A percentile compares a stretch with the other conserved stretches of the same genome.
Conservation (phyloP, 2,329 filamentous ascomycete species). For the Ilyonectria robusta region DNA sequence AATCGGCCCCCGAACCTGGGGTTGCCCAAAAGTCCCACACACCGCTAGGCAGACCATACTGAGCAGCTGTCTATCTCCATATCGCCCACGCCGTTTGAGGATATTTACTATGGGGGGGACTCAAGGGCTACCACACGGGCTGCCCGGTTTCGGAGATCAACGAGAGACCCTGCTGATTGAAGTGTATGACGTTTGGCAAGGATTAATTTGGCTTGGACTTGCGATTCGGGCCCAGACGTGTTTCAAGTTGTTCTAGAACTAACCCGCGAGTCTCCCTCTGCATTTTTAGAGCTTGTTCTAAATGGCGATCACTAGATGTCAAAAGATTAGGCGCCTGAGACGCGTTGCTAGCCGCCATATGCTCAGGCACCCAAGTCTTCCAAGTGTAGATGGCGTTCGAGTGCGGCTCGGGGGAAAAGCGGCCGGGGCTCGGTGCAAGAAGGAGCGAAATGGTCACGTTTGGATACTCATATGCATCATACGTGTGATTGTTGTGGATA, state of each 20-base stretch:
- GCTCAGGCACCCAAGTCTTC: background rate
- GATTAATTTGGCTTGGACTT: background rate
- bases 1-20: background rate
- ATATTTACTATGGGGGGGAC: background rate
- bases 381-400: conserved; percentile 1
- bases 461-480: background rate
- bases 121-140: background rate
- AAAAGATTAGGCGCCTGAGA: background rate
- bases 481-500: background rate
- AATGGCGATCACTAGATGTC: background rate
- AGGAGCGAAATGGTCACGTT: background rate
- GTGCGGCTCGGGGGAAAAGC: background rate
- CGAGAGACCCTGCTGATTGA: background rate
- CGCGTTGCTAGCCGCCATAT: background rate
- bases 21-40: background rate
- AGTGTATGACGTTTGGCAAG: background rate
- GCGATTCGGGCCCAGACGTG: background rate
- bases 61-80: background rate
- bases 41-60: background rate
- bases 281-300: background rate
- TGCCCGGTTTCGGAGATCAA: background rate
- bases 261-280: background rate
- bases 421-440: background rate
- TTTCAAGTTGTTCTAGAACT: background rate
- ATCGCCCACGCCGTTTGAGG: background rate